A percentile compares a stretch with the other conserved stretches of the same genome.
Evolutionary conservation across 306 rosid species (phyloP).

Genomic region (Glycyrrhiza uralensis): DNA sequence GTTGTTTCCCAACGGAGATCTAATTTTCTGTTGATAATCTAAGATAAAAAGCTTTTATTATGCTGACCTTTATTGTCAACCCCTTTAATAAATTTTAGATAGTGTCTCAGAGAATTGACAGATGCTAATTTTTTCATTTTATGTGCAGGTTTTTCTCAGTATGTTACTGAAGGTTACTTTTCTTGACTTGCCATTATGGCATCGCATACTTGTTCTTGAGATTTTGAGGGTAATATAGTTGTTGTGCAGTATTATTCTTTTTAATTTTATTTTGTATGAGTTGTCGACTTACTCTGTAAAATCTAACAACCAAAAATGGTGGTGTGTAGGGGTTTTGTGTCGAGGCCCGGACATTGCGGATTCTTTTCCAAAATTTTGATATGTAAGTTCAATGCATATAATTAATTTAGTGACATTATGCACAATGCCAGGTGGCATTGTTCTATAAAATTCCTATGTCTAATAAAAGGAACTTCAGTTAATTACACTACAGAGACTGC

Average conservation of each 20-base stretch:
- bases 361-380: conserved; percentile 91
- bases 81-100: neutral
- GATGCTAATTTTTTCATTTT: neutral
- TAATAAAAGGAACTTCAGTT: too few relatives aligned
- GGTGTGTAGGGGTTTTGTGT: conserved; percentile 84
- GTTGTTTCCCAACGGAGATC: neutral
- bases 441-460: too few relatives aligned
- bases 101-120: neutral
- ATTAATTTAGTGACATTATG: conserved; percentile 1
- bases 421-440: conserved; percentile 6
- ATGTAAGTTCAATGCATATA: conserved; percentile 53
- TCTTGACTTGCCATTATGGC: conserved; percentile 98
- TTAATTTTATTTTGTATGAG: conserved; percentile 14
- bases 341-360: conserved; percentile 83
- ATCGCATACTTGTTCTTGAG: conserved; percentile 98
- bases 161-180: conserved; percentile 91
- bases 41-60: conserved; percentile 8
- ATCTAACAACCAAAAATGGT: conserved; percentile 27
- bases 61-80: neutral
- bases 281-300: conserved; percentile 4
- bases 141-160: conserved; percentile 91
- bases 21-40: neutral
- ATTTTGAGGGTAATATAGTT: conserved; percentile 77
- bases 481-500: too few relatives aligned
- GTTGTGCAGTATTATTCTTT: conserved; percentile 9